A percentile compares a stretch with the other conserved stretches of the same genome.
Conservation (phyloP, 345 rosid species). For the Salix viminalis region DNA sequence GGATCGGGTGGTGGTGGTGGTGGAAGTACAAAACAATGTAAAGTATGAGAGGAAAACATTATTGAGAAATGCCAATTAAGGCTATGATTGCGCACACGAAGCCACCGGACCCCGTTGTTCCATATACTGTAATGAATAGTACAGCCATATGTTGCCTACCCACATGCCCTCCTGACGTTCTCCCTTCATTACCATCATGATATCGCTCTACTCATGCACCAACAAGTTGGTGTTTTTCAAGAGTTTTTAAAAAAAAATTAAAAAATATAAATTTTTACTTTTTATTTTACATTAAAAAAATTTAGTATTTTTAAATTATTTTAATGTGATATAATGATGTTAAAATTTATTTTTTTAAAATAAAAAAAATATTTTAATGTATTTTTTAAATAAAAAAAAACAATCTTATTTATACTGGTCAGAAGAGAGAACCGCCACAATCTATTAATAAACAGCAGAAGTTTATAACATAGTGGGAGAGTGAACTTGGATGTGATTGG, state of each 20-base stretch:
- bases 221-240: too few relatives aligned
- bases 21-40: not conserved
- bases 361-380: too few relatives aligned
- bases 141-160: not conserved
- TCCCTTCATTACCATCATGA: too few relatives aligned
- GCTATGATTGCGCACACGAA: too few relatives aligned
- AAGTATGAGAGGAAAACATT: not conserved
- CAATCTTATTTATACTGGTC: too few relatives aligned
- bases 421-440: not conserved
- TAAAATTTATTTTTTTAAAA: too few relatives aligned
- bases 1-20: not conserved
- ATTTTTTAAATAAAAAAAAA: too few relatives aligned
- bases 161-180: not conserved
- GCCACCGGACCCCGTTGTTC: not conserved
- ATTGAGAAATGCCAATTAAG: not conserved
- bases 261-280: too few relatives aligned
- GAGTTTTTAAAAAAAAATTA: fast-evolving
- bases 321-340: too few relatives aligned
- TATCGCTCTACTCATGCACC: too few relatives aligned
- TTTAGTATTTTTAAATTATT: too few relatives aligned
- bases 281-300: too few relatives aligned
- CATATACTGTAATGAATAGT: not conserved
- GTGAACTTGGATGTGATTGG: not conserved
- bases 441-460: not conserved
- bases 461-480: not conserved